phyloP scores from a whole-genome alignment of 23 red algal species.

The Cyanidioschyzon merolae region DNA sequence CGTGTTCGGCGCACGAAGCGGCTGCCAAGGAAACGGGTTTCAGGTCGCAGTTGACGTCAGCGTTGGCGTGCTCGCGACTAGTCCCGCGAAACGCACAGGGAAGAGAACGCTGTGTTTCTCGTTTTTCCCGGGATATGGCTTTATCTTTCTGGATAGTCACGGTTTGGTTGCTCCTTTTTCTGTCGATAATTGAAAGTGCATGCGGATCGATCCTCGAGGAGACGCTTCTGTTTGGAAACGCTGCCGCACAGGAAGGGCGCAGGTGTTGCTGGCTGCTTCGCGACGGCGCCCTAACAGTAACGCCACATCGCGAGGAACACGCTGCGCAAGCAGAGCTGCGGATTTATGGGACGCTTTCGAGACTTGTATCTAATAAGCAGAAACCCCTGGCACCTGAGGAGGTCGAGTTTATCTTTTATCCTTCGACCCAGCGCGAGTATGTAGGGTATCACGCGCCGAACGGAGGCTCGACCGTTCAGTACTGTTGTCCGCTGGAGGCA shows the following conservation, averaged over 20 bases:
- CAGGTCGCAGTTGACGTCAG: no score
- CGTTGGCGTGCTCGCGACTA: no score
- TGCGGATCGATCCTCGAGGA: background rate
- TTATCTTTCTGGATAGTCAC: no score
- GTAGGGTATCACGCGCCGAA: background rate
- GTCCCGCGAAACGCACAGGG: no score
- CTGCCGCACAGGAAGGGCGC: background rate
- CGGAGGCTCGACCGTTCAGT: background rate
- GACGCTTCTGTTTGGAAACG: background rate
- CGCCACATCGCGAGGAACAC: background rate
- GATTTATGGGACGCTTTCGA: background rate
- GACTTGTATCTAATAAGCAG: background rate
- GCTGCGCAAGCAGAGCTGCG: background rate
- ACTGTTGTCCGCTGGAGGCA: background rate
- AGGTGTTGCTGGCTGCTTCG: constrained; percentile 11
- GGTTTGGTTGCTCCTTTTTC: background rate
- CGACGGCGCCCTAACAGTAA: background rate
- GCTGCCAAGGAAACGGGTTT: no score
- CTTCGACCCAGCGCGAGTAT: background rate
- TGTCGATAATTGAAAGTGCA: background rate
- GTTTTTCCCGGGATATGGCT: no score
- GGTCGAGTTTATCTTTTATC: background rate
- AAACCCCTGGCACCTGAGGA: background rate
- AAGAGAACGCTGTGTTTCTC: no score
- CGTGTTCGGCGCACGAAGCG: no score